Evolutionary conservation across 2,329 filamentous ascomycete genomes (phyloP).

Genomic region (Claviceps pazoutovae): DNA sequence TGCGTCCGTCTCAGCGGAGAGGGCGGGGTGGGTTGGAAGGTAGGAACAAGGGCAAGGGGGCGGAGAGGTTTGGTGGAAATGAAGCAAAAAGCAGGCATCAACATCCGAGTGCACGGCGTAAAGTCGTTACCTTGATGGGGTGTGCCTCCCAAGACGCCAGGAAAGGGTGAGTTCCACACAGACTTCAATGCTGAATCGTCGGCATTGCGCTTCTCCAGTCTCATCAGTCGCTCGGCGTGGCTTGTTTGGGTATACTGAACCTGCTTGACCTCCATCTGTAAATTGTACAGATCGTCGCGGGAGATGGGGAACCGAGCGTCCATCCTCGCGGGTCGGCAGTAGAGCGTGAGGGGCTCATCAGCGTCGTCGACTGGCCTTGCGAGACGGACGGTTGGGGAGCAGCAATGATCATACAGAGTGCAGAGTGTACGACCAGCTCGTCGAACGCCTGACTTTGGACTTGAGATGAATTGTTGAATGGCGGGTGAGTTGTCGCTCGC

Average conservation of each 20-base stretch:
- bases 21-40: background rate
- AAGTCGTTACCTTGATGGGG: constrained; percentile 64
- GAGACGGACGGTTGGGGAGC: background rate
- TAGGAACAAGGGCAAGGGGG: background rate
- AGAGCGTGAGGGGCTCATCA: background rate
- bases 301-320: constrained; percentile 46
- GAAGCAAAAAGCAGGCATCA: background rate
- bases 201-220: constrained; percentile 52
- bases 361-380: background rate
- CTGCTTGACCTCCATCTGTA: constrained; percentile 59
- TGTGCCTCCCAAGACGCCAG: constrained; percentile 67
- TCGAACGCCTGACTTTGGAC: background rate
- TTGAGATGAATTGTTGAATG: background rate
- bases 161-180: constrained; percentile 89
- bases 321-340: constrained; percentile 32
- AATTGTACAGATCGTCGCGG: constrained; percentile 51
- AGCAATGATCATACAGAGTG: background rate
- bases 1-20: no score
- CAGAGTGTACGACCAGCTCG: background rate
- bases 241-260: constrained; percentile 48
- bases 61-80: background rate
- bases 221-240: constrained; percentile 46
- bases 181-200: constrained; percentile 62
- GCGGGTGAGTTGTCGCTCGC: background rate
- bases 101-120: background rate